Evolutionary conservation across 768 basidiomycete genomes (phyloP).

Genomic region (Leccinum truebloodii): DNA sequence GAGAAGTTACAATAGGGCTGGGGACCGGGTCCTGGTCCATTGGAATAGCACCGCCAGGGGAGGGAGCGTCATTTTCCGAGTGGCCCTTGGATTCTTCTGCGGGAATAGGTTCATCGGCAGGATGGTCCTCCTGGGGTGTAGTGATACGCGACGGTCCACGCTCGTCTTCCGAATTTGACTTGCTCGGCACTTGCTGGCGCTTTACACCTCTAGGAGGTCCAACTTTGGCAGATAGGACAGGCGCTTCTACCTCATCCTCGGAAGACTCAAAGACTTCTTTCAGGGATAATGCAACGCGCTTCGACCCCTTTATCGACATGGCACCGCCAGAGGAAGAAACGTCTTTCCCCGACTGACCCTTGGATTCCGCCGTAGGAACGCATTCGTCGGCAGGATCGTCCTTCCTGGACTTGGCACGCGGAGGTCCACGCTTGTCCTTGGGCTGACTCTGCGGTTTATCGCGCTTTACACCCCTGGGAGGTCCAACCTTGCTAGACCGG

Average conservation of each 20-base stretch:
- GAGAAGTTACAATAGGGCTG: neutral
- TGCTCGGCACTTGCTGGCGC: neutral
- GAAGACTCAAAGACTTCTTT: neutral
- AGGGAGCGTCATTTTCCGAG: neutral
- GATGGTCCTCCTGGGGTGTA: neutral
- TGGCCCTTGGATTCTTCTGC: neutral
- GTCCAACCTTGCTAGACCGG: constrained; percentile 22
- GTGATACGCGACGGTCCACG: neutral
- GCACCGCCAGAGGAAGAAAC: neutral
- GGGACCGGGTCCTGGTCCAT: neutral
- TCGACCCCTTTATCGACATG: neutral
- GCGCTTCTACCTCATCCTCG: neutral
- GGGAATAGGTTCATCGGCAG: neutral
- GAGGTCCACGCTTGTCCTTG: neutral
- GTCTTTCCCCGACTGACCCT: neutral
- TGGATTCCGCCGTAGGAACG: neutral
- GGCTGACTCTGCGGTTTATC: neutral
- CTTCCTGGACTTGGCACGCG: constrained; percentile 1
- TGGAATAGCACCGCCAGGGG: neutral
- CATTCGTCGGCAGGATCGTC: neutral
- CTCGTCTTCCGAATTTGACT: neutral
- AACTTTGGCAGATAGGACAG: neutral
- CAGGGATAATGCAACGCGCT: neutral
- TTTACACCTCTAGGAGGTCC: neutral
- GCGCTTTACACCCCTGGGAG: constrained; percentile 27